Base-by-base conservation (phyloP, 352 stramenopile genomes). In the Phytophthora quininea region DNA sequence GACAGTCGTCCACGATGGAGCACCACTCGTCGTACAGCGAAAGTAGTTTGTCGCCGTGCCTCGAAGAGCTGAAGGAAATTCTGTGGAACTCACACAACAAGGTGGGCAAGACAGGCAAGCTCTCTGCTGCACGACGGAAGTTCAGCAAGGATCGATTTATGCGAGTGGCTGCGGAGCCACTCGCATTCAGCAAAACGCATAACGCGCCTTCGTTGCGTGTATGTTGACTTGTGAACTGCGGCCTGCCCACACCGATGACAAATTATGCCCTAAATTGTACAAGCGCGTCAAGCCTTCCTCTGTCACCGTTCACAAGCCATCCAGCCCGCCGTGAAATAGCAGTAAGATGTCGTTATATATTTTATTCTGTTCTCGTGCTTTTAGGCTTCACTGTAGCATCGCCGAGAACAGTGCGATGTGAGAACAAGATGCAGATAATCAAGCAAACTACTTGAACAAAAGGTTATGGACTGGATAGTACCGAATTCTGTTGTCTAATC, bases 121-220 rank as follows among this genome's bases (percentile, higher is more conserved):
- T 97, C 49, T 83, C 83, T 24, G 89, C 90, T 48, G 89, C 89
- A 43, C 86, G 79, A 24, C 86, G 90, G 32, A 97, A 97, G 71
- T 97, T 96, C 62, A 73, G 79, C 64, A 96, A 93, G 64, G 83
- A 94, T 56, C 81, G 84, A 62, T 95, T 88, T 58, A 84, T 90
- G 79, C 64, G 66, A 70, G 88, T 95, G 29, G 76, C 84, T n/a
- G 70, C 77, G n/a, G 68, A 90, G 55, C 70, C 77, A 30, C 74
- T 93, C 11, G 64, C 62, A 45, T 82, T 93, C 61, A 74, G 73
- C 46, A 79, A 86, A 65, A 62, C 45, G 35, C 64, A n/a, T 80
- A 66, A 60, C 32, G 58, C 46, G 48, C 38, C 46, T 29, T 70
- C 71, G 37, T 66, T 43, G 62, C 42, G 54, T 71, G 53, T 69